Evolutionary conservation across 2,329 filamentous ascomycete genomes (phyloP), one percentile per base, ranked within the genome.

Genomic region (Phialemoniopsis sp.): DNA sequence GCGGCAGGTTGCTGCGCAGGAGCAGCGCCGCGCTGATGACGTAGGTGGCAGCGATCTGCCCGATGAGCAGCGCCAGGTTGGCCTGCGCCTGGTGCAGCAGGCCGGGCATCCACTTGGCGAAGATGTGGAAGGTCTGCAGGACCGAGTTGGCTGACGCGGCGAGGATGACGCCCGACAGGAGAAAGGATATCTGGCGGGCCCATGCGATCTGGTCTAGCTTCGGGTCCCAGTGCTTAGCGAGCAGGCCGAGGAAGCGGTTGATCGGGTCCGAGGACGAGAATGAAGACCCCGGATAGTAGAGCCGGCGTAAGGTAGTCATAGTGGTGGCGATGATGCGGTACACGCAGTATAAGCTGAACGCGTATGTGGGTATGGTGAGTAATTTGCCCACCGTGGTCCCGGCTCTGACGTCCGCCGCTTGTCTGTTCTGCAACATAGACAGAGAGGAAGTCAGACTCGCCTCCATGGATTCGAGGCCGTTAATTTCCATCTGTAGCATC

Each of bases 161-260:
- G 17, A 95, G 80, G 58, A 95, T 93, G 36, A 90, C 79, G 14
- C 88, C 89, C 8, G 84, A 88, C 5, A 95, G 73, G 16, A 89
- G 67, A 61, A 95, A 94, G 43, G 85, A 89, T 48, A 94, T 90
- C 55, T 89, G 86, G 21, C 87, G 82, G 16, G 86, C 83, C 87
- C 88, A 94, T 9, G 87, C 85, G 10, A 80, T 75, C 53, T 89
- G 86, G 62, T 95, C 86, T 18, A 95, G 76, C 44, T 82, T 79
- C 3, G 87, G 86, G 55, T 94, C 87, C 78, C 87, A 90, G 63
- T 94, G 87, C 40, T 85, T 83, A 4, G 87, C 87, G 14, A 95
- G 65, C 12, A 94, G 72, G 5, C 87, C 86, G 8, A 95, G 76
- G 45, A 91, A 74, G 47, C 88, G 85, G 64, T 86, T 94, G 57